Evolutionary conservation across 495 filamentous ascomycete species (phyloP).

Genomic region (Talaromyces thailandensis): DNA sequence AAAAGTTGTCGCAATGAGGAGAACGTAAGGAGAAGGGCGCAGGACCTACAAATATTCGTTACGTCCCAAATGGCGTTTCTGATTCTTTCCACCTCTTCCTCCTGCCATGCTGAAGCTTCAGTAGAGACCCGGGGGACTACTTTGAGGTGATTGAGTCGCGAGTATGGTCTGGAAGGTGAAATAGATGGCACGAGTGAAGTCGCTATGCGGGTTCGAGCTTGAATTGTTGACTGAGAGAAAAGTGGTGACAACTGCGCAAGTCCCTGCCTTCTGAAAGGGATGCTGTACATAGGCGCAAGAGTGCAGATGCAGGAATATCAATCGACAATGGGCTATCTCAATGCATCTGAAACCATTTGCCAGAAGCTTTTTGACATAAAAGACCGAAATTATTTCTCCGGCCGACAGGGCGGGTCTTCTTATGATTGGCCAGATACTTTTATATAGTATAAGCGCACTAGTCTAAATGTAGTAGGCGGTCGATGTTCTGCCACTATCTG

Average conservation of each 20-base stretch:
- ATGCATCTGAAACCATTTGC: too few relatives aligned
- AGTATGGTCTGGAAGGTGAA: neutral
- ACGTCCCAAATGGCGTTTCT: conserved; percentile 59
- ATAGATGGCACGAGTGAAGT: neutral
- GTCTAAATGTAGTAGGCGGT: neutral
- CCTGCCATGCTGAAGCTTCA: conserved; percentile 7
- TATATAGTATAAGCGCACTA: neutral
- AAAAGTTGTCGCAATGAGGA: neutral
- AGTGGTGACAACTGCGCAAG: neutral
- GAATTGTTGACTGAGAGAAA: neutral
- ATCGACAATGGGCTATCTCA: neutral
- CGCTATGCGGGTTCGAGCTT: neutral
- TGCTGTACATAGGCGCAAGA: neutral
- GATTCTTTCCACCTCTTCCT: conserved; percentile 37
- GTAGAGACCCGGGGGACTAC: neutral
- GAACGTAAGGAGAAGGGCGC: neutral
- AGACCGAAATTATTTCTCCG: neutral
- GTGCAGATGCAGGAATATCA: neutral
- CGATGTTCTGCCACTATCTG: neutral
- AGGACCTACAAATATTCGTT: conserved; percentile 51
- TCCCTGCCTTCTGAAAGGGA: neutral
- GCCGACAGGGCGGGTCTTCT: neutral
- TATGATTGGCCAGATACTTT: neutral
- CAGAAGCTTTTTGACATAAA: neutral
- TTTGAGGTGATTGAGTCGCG: neutral